These are phyloP conservation scores for Lepidium didymum DNA, from an alignment of 345 rosid species.

Conservation along the genomic window DNA sequence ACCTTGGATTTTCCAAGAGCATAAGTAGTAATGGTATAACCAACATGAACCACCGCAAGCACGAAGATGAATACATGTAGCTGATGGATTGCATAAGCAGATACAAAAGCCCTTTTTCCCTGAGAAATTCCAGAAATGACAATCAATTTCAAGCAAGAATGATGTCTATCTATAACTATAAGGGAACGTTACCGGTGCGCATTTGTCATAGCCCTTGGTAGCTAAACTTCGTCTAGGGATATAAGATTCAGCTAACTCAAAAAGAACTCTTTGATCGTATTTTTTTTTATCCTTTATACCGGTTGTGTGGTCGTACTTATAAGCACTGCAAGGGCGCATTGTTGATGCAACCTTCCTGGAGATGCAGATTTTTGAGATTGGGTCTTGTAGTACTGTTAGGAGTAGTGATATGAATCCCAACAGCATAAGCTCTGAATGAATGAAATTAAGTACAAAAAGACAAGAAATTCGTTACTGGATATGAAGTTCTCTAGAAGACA, in stretches of 20 bases:
- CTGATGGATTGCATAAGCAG: slow-evolving; percentile 82
- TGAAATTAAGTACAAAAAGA: neutral
- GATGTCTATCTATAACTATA: too few relatives aligned
- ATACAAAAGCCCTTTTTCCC: slow-evolving; percentile 84
- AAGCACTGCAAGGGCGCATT: slow-evolving; percentile 56
- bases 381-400: slow-evolving; percentile 45
- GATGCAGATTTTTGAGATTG: slow-evolving; percentile 57
- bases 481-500: neutral
- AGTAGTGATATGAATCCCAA: slow-evolving; percentile 77
- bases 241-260: slow-evolving; percentile 31
- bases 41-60: slow-evolving; percentile 74
- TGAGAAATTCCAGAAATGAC: slow-evolving; percentile 16
- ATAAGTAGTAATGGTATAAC: slow-evolving; percentile 69
- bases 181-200: slow-evolving; percentile 37
- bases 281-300: neutral
- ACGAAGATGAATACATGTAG: slow-evolving; percentile 89
- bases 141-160: neutral
- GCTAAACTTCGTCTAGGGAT: slow-evolving; percentile 47
- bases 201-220: slow-evolving; percentile 36
- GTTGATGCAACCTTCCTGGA: slow-evolving; percentile 36
- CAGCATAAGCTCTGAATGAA: slow-evolving; percentile 62
- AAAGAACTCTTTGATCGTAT: slow-evolving; percentile 32
- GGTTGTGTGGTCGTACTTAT: neutral
- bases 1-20: slow-evolving; percentile 82
- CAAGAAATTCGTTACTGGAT: neutral